A percentile compares a stretch with the other conserved stretches of the same genome.
These are phyloP conservation scores for Oidiodendron maius DNA, from an alignment of 495 filamentous ascomycete genomes.

Conservation along the genomic window DNA sequence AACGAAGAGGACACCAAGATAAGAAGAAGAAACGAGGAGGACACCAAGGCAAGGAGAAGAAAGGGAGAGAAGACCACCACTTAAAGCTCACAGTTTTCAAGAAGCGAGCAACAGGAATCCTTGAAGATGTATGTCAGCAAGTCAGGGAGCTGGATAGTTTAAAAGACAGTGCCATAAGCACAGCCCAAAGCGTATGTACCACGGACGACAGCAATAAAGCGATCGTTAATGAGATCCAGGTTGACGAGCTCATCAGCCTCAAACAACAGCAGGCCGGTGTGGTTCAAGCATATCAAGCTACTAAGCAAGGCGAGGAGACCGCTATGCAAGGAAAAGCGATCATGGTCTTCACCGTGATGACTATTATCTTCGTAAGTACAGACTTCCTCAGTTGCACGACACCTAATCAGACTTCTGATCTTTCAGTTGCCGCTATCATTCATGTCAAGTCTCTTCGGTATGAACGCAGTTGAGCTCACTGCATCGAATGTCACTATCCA, in stretches of 20 bases:
- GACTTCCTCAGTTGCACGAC: not conserved
- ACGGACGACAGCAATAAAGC: not conserved
- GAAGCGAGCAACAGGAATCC: not conserved
- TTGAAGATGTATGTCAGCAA: not conserved
- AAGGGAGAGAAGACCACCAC: not conserved
- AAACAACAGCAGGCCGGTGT: not conserved
- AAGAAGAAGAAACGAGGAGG: not conserved
- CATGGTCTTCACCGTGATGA: conserved; percentile 1
- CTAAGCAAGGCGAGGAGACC: conserved; percentile 1
- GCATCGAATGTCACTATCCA: too few relatives aligned
- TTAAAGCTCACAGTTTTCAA: not conserved
- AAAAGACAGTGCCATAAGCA: not conserved
- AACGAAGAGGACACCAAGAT: not conserved
- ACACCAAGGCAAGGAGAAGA: not conserved
- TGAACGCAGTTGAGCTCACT: not conserved
- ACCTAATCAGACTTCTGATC: not conserved
- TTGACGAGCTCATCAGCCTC: not conserved
- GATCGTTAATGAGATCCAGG: not conserved
- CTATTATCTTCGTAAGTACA: not conserved
- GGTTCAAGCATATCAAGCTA: not conserved
- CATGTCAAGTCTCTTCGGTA: not conserved
- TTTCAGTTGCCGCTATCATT: not conserved
- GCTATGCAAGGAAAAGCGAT: not conserved
- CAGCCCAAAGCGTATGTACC: not conserved
- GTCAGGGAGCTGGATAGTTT: not conserved